A percentile compares a stretch with the other conserved stretches of the same genome.
Evolutionary conservation across 257 asterid genomes (phyloP).

Genomic region (Apocynum venetum): DNA sequence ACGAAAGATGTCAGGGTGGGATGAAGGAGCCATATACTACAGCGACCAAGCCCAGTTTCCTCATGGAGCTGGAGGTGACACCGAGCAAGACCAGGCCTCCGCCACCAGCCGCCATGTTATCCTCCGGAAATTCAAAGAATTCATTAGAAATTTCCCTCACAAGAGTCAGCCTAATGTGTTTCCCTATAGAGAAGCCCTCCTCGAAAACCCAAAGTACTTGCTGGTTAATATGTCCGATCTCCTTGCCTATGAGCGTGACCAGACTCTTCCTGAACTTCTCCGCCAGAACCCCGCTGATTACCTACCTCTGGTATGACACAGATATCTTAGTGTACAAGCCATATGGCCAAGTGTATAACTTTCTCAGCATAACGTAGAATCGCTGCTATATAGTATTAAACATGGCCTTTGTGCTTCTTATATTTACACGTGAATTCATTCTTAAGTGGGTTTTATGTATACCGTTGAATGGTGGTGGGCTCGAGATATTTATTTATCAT

Average conservation of each 20-base stretch:
- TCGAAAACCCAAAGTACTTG: slow-evolving; percentile 67
- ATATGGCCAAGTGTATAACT: neutral
- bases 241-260: slow-evolving; percentile 83
- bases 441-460: neutral
- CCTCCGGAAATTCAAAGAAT: slow-evolving; percentile 88
- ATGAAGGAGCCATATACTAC: slow-evolving; percentile 83
- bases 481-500: neutral
- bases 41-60: slow-evolving; percentile 97
- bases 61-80: slow-evolving; percentile 45
- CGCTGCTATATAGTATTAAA: neutral
- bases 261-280: slow-evolving; percentile 67
- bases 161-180: slow-evolving; percentile 72
- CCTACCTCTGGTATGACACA: slow-evolving; percentile 65
- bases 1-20: slow-evolving; percentile 85
- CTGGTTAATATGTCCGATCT: slow-evolving; percentile 74
- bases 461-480: neutral
- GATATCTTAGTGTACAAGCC: neutral
- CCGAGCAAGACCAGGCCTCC: slow-evolving; percentile 37
- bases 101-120: slow-evolving; percentile 62
- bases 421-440: neutral
- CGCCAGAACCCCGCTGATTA: slow-evolving; percentile 89
- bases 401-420: neutral
- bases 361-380: neutral
- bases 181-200: slow-evolving; percentile 85
- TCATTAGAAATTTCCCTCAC: slow-evolving; percentile 78